Evolutionary conservation across 208 protist genomes (phyloP).

Genomic region (Leishmania martiniquensis): DNA sequence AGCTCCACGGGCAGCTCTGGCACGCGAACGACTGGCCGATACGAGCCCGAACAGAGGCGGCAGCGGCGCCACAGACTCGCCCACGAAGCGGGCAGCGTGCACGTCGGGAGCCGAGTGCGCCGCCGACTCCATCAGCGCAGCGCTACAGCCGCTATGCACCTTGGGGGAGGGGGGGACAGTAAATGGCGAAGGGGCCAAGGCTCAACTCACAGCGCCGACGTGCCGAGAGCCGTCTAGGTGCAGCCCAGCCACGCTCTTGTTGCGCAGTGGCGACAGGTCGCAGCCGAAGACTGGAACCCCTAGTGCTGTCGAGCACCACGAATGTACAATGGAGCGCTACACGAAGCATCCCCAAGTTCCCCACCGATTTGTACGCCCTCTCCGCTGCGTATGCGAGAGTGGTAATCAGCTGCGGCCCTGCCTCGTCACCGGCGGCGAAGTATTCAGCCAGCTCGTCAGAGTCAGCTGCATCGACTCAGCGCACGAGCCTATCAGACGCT

Average conservation of each 20-base stretch:
- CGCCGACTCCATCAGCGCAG: neutral
- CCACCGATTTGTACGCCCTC: slow-evolving; percentile 1
- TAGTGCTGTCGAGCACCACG: neutral
- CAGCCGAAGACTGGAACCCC: neutral
- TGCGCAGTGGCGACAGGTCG: neutral
- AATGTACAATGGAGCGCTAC: slow-evolving; percentile 10
- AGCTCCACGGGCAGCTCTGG: slow-evolving; percentile 46
- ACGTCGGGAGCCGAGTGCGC: neutral
- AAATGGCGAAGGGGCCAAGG: neutral
- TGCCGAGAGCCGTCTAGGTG: slow-evolving; percentile 1
- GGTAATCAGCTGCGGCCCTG: neutral
- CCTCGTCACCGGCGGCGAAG: neutral
- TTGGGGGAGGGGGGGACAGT: neutral
- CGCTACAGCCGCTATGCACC: neutral
- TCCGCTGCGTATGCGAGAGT: neutral
- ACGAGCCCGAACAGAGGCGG: slow-evolving; percentile 27
- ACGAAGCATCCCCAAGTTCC: slow-evolving; percentile 9
- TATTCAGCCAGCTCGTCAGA: neutral
- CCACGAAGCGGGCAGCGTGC: neutral
- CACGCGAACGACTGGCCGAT: slow-evolving; percentile 27
- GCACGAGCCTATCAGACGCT: neutral
- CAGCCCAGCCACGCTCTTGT: neutral
- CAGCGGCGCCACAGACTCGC: slow-evolving; percentile 1
- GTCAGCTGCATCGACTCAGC: neutral
- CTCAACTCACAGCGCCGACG: slow-evolving; percentile 13